Conservation (phyloP, 768 basidiomycete genomes). For the Phlegmacium glaucopus region DNA sequence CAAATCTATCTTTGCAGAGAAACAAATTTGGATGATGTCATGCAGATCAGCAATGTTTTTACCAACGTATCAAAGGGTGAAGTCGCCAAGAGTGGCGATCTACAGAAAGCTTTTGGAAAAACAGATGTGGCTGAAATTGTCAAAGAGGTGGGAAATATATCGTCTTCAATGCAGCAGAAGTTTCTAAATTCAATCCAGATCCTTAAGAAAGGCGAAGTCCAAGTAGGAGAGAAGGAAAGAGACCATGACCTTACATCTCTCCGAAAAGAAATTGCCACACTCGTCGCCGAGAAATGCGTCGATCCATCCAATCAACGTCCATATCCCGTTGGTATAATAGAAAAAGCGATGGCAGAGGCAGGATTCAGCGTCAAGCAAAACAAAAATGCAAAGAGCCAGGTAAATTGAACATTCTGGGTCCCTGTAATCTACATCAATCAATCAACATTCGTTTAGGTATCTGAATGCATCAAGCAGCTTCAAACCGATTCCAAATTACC, state of each 20-base stretch:
- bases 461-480: constrained; percentile 82
- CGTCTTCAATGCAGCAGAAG: neutral
- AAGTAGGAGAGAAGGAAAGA: constrained; percentile 96
- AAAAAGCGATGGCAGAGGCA: constrained; percentile 95
- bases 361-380: constrained; percentile 87
- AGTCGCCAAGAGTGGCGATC: constrained; percentile 83
- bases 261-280: constrained; percentile 86
- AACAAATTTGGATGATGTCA: constrained; percentile 90
- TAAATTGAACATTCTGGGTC: constrained; percentile 24
- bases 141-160: constrained; percentile 57
- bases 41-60: constrained; percentile 96
- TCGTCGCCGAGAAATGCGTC: constrained; percentile 94
- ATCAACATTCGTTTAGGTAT: constrained; percentile 50
- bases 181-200: constrained; percentile 52
- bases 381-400: constrained; percentile 95
- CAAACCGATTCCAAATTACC: constrained; percentile 84
- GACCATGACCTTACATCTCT: constrained; percentile 84
- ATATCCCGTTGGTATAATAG: constrained; percentile 93
- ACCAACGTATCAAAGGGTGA: constrained; percentile 96
- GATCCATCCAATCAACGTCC: constrained; percentile 88
- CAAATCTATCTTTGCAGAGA: constrained; percentile 48
- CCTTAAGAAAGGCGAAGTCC: constrained; percentile 92
- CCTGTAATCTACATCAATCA: neutral
- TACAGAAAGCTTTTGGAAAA: constrained; percentile 89
- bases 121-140: constrained; percentile 68